A percentile compares a stretch with the other conserved stretches of the same genome.
phyloP scores from a whole-genome alignment of 768 basidiomycete species.

The Calvatia gigantea region DNA sequence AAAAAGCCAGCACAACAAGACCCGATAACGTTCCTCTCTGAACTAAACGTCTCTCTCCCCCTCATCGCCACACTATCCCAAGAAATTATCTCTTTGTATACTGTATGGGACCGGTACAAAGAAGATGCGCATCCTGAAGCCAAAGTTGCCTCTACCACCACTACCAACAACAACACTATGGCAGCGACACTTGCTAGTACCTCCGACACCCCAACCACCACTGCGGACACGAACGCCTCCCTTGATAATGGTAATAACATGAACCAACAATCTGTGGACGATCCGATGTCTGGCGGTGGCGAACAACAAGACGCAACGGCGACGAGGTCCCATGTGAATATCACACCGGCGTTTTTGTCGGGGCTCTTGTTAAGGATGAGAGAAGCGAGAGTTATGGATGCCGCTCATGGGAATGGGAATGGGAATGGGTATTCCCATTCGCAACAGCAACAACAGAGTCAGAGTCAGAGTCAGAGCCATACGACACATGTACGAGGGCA shows the following conservation, averaged over 20 bases:
- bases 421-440: slow-evolving; percentile 35
- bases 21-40: slow-evolving; percentile 78
- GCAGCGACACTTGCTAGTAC: too few relatives aligned
- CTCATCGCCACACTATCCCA: slow-evolving; percentile 83
- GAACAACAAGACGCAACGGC: too few relatives aligned
- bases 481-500: neutral
- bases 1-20: slow-evolving; percentile 52
- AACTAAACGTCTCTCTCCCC: slow-evolving; percentile 80
- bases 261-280: too few relatives aligned
- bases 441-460: too few relatives aligned
- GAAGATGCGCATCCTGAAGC: slow-evolving; percentile 49
- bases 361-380: slow-evolving; percentile 63
- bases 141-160: slow-evolving; percentile 23
- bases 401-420: slow-evolving; percentile 17
- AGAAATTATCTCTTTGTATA: slow-evolving; percentile 87
- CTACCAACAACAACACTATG: slow-evolving; percentile 18
- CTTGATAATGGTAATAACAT: too few relatives aligned
- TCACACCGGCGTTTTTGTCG: slow-evolving; percentile 60
- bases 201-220: too few relatives aligned
- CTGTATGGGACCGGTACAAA: slow-evolving; percentile 83
- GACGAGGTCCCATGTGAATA: too few relatives aligned
- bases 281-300: too few relatives aligned
- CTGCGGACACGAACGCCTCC: too few relatives aligned
- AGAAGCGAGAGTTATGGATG: slow-evolving; percentile 56
- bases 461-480: too few relatives aligned